Conservation (phyloP, 129 eudicot genomes). For the Centaurea solstitialis region DNA sequence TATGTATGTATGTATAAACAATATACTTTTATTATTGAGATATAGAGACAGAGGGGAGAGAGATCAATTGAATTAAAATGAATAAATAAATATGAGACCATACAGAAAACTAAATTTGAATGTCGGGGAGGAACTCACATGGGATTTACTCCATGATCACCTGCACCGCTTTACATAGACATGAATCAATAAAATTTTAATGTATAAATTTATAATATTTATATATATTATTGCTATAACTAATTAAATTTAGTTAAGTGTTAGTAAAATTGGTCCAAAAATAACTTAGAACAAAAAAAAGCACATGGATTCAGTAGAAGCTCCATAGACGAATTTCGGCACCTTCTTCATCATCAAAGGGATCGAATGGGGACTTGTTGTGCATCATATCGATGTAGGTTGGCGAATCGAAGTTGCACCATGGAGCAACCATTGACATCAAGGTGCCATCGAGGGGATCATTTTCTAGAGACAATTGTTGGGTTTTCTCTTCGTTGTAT, state of each 20-base stretch:
- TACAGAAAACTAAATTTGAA: slow-evolving; percentile 28
- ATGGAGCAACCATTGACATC: slow-evolving; percentile 42
- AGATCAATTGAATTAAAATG: not conserved
- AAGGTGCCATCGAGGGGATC: slow-evolving; percentile 29
- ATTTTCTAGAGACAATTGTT: not conserved
- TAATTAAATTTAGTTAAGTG: slow-evolving; percentile 11
- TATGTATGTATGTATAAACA: not conserved
- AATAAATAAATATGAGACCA: slow-evolving; percentile 16
- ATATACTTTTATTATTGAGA: not conserved
- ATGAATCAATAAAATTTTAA: slow-evolving; percentile 1
- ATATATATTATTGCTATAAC: not conserved
- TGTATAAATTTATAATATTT: not conserved
- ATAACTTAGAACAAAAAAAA: too few relatives aligned
- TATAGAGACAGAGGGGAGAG: too few relatives aligned
- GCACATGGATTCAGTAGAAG: slow-evolving; percentile 51
- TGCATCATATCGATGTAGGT: slow-evolving; percentile 52
- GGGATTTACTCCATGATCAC: slow-evolving; percentile 30
- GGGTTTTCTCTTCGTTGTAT: slow-evolving; percentile 31
- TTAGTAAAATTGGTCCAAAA: slow-evolving; percentile 17
- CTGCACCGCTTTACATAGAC: slow-evolving; percentile 26
- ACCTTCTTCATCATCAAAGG: slow-evolving; percentile 47
- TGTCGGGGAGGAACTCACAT: slow-evolving; percentile 30
- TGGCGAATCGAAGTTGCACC: slow-evolving; percentile 71
- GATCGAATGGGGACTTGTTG: slow-evolving; percentile 47
- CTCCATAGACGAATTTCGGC: slow-evolving; percentile 66